Base-by-base conservation (phyloP, 169 alveolate species). In the Plasmodium yoelii region DNA sequence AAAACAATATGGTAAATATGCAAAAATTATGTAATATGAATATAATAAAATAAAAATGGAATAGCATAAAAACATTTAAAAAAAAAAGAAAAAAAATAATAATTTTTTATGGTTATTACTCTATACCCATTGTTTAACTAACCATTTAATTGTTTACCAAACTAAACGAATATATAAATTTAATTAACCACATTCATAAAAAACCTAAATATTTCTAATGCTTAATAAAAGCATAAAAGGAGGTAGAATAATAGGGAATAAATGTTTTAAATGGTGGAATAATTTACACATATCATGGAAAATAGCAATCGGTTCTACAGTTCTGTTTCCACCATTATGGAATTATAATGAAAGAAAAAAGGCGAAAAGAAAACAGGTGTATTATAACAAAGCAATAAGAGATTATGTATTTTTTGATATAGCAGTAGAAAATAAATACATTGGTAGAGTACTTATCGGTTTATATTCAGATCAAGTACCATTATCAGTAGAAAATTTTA, bases 371-470 rank as follows among this genome's bases (percentile, higher is more conserved):
- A 75, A 75, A 63, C 88, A 75, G 46, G 42, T 75, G 57, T 75
- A 63, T 44, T 75, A 75, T 24, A 75, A 75, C 51, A 75, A 57
- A 63, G 44, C 94, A 15, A 92, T 93, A 10, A 93, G 88, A 46
- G 96, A 93, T 82, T 93, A 93, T 74, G 96, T 93, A 15, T 93
- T 89, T 80, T 82, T 93, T 72, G 96, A 93, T 53, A 56, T 93
- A 13, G 91, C 96, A 22, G 77, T 92, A 24, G 95, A 92, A 70
- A 88, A 88, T 87, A 69, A 77, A 61, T 93, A 93, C 77, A 60
- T 92, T 26, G 96, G 96, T 49, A 90, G 96, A 53, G 72, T 93
- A 34, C 71, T 93, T 10, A 88, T 93, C 4, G 96, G 96, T 19
- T 88, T 93, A n/a, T 93, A 93, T 87, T 94, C 95, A 42, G 89